These are phyloP conservation scores for Calonectria pauciramosa DNA, from an alignment of 2,329 filamentous ascomycete genomes.

Conservation along the genomic window DNA sequence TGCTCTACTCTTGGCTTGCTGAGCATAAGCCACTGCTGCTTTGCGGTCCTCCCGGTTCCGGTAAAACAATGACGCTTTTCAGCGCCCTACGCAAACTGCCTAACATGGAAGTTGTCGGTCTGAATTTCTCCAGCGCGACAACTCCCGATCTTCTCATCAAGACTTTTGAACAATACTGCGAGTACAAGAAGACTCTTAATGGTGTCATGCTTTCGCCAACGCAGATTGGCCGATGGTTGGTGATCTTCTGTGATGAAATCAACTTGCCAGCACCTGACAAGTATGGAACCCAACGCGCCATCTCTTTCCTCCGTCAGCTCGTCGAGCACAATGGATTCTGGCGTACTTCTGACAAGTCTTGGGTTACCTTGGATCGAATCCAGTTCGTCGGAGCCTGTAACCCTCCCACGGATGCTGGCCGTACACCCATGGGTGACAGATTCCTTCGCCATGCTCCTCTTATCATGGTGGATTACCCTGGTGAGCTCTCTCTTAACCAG, in stretches of 20 bases:
- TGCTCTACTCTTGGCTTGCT: conserved; percentile 99
- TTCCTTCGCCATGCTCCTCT: conserved; percentile 98
- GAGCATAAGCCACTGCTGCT: conserved; percentile 98
- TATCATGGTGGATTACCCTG: conserved; percentile 99
- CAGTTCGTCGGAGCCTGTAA: conserved; percentile 99
- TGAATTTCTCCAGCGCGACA: conserved; percentile 99
- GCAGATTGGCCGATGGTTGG: conserved; percentile 97
- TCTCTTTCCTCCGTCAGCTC: conserved; percentile 96
- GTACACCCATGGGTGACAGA: conserved; percentile 91
- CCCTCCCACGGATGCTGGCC: conserved; percentile 95
- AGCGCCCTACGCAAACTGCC: conserved; percentile 96
- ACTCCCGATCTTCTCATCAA: conserved; percentile 98
- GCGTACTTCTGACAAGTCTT: conserved; percentile 96
- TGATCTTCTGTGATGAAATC: conserved; percentile 99
- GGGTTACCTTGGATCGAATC: conserved; percentile 97
- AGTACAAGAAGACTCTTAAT: conserved; percentile 98
- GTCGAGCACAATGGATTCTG: conserved; percentile 99
- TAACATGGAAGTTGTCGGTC: conserved; percentile 98
- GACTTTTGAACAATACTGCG: conserved; percentile 99
- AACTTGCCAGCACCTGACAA: conserved; percentile 98
- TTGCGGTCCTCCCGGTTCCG: conserved; percentile 96
- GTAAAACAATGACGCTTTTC: conserved; percentile 99
- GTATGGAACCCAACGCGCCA: conserved; percentile 96
- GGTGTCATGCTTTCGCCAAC: conserved; percentile 95
- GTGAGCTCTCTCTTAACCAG: conserved; percentile 92